Conservation (phyloP, 2,329 filamentous ascomycete genomes). For the Domatiomyces catenatus region DNA sequence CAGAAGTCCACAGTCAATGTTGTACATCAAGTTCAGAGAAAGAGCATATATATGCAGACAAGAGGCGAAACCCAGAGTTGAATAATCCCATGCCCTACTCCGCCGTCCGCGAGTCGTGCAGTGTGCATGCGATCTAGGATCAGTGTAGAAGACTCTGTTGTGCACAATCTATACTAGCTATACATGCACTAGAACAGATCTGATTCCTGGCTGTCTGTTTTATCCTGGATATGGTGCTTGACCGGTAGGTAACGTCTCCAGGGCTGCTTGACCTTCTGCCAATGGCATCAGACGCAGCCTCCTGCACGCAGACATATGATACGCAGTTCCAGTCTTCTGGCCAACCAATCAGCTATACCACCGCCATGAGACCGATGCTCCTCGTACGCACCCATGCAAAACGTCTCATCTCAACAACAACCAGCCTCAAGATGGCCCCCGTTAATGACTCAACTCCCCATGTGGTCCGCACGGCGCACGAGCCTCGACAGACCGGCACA, state of each 20-base stretch:
- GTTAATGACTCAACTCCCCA: constrained; percentile 36
- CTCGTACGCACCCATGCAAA: background rate
- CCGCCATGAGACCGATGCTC: background rate
- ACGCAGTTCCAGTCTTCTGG: background rate
- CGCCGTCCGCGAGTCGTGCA: background rate
- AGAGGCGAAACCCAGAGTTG: background rate
- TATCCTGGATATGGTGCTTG: no score
- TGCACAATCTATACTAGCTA: background rate
- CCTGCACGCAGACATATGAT: no score
- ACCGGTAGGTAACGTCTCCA: no score
- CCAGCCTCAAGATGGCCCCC: constrained; percentile 12
- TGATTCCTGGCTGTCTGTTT: no score
- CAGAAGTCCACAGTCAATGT: background rate
- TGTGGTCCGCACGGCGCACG: constrained; percentile 55
- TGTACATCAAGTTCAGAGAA: background rate
- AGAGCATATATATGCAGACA: background rate
- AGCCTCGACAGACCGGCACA: constrained; percentile 53
- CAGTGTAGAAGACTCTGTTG: background rate
- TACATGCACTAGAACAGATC: no score
- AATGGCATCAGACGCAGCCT: no score
- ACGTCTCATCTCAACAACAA: background rate
- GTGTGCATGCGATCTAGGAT: background rate
- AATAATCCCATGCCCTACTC: background rate
- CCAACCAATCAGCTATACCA: background rate
- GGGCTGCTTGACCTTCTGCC: no score